phyloP scores from a whole-genome alignment of 75 land plant species.

The Adiantum capillusveneris region DNA sequence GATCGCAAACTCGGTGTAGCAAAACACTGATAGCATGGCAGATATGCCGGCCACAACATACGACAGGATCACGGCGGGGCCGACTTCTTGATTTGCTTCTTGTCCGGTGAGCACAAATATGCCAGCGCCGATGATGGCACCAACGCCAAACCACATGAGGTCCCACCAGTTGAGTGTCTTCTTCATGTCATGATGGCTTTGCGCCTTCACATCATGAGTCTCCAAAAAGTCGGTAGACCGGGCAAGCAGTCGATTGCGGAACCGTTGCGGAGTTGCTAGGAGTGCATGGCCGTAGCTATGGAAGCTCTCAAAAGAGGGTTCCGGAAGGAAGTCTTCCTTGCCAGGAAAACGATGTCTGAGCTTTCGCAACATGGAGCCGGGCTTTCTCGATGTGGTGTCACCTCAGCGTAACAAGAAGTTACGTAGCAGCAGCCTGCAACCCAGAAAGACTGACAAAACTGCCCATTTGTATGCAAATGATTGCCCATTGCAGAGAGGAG shows the following conservation, averaged over 20 bases:
- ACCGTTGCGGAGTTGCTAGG: conserved; percentile 24
- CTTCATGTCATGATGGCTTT: conserved; percentile 49
- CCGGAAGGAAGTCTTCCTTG: conserved; percentile 47
- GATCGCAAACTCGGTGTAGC: conserved; percentile 86
- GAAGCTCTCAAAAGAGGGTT: conserved; percentile 61
- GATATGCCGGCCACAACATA: conserved; percentile 64
- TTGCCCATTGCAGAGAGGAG: too few species aligned
- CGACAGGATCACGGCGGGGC: conserved; percentile 66
- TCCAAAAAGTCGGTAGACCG: conserved; percentile 45
- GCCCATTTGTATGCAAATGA: too few species aligned
- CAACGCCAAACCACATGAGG: conserved; percentile 71
- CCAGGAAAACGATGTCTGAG: too few species aligned
- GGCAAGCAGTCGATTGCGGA: conserved; percentile 39
- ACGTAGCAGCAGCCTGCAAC: too few species aligned
- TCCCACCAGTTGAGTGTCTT: conserved; percentile 80
- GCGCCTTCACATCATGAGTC: conserved; percentile 21
- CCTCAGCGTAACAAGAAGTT: too few species aligned
- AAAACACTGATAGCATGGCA: conserved; percentile 84
- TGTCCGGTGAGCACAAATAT: conserved; percentile 83
- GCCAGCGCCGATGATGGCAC: conserved; percentile 75
- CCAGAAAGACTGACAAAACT: too few species aligned
- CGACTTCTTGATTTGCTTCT: conserved; percentile 50
- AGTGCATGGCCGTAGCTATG: conserved; percentile 43
- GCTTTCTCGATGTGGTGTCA: too few species aligned
- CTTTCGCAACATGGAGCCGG: too few species aligned